Evolutionary conservation across 257 asterid genomes (phyloP), one percentile per base, ranked within the genome.

Genomic region (Sherardia arvensis): DNA sequence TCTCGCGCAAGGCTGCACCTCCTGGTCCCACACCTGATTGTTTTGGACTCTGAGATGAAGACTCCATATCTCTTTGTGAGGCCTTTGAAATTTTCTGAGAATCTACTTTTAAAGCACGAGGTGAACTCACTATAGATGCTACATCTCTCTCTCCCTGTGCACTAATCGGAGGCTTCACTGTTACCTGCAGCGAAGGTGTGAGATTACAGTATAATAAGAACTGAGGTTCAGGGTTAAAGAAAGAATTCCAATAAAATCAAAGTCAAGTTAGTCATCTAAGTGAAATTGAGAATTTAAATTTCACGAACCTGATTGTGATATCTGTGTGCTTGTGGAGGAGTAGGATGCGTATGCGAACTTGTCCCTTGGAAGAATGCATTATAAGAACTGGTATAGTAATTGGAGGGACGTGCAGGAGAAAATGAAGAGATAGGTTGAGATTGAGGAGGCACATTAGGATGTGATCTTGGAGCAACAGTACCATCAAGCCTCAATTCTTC

Each of bases 401-500:
- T 81, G 76, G 82, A 69, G 8, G 66, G 81, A 55, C 70, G 86
- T 65, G 77, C 79, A 66, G 86, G 84, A 29, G 90, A 76, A 77
- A 78, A 84, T 61, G 99, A 73, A 1, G 85, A 62, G 51, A 82
- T 71, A 43, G 90, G 78, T 69, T 84, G 96, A 33, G 91, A 75
- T 30, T 81, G 95, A 79, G 92, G 76, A 66, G 76, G 79, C 80
- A 72, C 76, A 71, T 61, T 77, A 71, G 86, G 73, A 74, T 84
- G 85, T 43, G 84, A 71, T 79, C 88, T 85, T 20, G 77, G 78
- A 60, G 68, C 87, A 12, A 78, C 71, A 27, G 90, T 76, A 20
- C 80, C 78, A 55, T 90, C 96, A 67, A 90, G 90, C 84, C 82
- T 92, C 86, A 92, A 67, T 64, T 89, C 99, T 73, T 89, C 97